phyloP scores from a whole-genome alignment of 768 basidiomycete species.

The Boletus reticulatus region DNA sequence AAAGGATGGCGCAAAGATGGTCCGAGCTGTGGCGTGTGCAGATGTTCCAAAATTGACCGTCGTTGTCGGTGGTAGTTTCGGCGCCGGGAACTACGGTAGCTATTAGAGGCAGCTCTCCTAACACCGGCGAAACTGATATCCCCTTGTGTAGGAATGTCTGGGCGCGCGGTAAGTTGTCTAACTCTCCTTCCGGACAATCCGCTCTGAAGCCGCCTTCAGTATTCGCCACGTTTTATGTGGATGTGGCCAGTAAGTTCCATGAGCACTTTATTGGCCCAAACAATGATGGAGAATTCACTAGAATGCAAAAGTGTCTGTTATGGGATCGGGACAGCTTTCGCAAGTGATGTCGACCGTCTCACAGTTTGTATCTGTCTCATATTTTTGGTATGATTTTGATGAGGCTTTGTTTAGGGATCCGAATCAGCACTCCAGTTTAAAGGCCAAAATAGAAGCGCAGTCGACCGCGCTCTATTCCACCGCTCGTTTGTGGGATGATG shows the following conservation, averaged over 20 bases:
- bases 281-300: constrained; percentile 26
- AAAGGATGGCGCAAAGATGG: constrained; percentile 96
- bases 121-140: constrained; percentile 10
- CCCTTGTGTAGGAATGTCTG: constrained; percentile 73
- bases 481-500: constrained; percentile 93
- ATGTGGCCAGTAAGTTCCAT: constrained; percentile 86
- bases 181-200: background rate
- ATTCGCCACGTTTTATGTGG: constrained; percentile 93
- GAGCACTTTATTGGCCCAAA: constrained; percentile 2
- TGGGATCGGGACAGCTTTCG: constrained; percentile 92
- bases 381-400: background rate
- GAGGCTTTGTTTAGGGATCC: constrained; percentile 57
- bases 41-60: constrained; percentile 95
- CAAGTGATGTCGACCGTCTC: constrained; percentile 92
- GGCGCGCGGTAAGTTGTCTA: constrained; percentile 68
- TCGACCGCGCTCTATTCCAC: constrained; percentile 86
- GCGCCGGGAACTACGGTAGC: constrained; percentile 93
- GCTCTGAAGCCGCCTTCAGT: constrained; percentile 42
- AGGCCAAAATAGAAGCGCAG: constrained; percentile 83
- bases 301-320: constrained; percentile 93
- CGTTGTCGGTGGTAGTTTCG: constrained; percentile 90
- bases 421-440: constrained; percentile 67
- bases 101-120: constrained; percentile 2
- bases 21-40: constrained; percentile 90
- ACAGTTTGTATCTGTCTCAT: constrained; percentile 45